A percentile compares a stretch with the other conserved stretches of the same genome.
Conservation (phyloP, 2,329 filamentous ascomycete species). For the Drechslerella dactyloides region DNA sequence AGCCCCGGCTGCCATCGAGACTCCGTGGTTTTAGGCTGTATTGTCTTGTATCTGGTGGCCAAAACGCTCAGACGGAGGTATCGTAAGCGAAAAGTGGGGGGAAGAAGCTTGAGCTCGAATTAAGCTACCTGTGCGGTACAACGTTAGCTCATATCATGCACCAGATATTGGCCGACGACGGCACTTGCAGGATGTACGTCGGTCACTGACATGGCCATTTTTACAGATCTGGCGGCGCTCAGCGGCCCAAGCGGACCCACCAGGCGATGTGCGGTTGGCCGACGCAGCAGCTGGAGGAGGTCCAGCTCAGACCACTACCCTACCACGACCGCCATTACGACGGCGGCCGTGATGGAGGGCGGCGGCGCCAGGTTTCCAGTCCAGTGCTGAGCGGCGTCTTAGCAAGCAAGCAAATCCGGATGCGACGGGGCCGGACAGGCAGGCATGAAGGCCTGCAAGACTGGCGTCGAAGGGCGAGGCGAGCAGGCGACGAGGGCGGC, state of each 20-base stretch:
- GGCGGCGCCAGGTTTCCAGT: too few relatives aligned
- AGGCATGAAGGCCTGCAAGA: conserved; percentile 13
- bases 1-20: too few relatives aligned
- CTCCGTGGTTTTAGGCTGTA: too few relatives aligned
- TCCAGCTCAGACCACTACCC: conserved; percentile 23
- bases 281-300: background rate
- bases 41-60: background rate
- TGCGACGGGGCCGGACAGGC: conserved; percentile 39
- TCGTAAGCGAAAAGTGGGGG: conserved; percentile 46
- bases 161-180: background rate
- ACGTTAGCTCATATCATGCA: conserved; percentile 17
- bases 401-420: conserved; percentile 51
- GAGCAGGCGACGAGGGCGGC: background rate
- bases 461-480: background rate
- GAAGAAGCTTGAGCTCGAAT: conserved; percentile 29
- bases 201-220: background rate
- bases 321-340: conserved; percentile 12
- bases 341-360: background rate
- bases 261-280: background rate
- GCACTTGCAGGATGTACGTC: background rate
- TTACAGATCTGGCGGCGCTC: conserved; percentile 4
- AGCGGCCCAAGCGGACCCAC: background rate
- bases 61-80: conserved; percentile 24
- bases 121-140: conserved; percentile 32
- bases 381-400: conserved; percentile 2